Base-by-base conservation (phyloP, 2,329 filamentous ascomycete genomes). In the Claviceps sp. region DNA sequence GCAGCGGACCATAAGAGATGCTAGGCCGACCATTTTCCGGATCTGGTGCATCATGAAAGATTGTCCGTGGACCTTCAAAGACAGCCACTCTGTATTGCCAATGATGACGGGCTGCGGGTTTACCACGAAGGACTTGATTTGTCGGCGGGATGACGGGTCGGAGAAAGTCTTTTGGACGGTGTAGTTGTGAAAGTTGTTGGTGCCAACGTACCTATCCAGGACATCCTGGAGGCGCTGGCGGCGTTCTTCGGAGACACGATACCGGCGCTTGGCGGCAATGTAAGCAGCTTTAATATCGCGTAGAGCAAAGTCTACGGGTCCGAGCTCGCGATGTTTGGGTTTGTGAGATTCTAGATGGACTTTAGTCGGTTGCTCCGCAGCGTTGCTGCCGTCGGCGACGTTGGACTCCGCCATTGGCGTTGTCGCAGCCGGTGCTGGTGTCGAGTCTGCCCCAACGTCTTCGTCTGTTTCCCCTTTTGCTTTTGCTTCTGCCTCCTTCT, bases 21-120 rank as follows among this genome's bases (percentile, higher is more conserved):
- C 88, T 85, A 98, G 89, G 52, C 87, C 89, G 16, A 98, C 88
- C 93, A 98, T 97, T 71, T 97, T 98, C 62, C 93, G 85, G 68
- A 98, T 98, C 72, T 98, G 93, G 69, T 98, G 93, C 93, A 98
- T 98, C 93, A 98, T 98, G 76, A 98, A 98, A 63, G 85, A 91
- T 69, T 98, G 93, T 0, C 93, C 93, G 68, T 98, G 93, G 24
- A 98, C 90, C 66, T 95, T 95, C 58, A 97, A 75, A 44, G 86
- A 93, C 4, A 98, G 75, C 93, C 93, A 98, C 72, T 98, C 87
- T 1, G 89, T 96, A 63, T 91, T 83, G 66, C 88, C 81, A 67
- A 95, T 94, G 63, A 89, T 81, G 62, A 95, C 84, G 1, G 89
- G 89, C 49, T 78, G 73, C 3, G 73, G 71, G 65, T 89, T 85